Base-by-base conservation (phyloP, 441 rosid genomes). In the Lagerstroemia fauriei region DNA sequence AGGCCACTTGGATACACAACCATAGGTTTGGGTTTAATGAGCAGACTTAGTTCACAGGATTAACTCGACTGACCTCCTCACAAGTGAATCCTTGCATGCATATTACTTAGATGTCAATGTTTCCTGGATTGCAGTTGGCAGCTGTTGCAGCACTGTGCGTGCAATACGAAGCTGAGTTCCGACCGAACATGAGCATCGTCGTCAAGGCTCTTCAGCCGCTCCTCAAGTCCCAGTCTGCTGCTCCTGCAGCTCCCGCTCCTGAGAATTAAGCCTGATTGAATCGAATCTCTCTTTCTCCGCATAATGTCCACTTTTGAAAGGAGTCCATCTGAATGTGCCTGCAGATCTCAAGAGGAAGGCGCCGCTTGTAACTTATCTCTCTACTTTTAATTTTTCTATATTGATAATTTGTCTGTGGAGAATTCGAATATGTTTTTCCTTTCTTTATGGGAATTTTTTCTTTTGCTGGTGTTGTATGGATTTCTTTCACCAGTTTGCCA, bases 151-250 rank as follows among this genome's bases (percentile, higher is more conserved):
- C 78, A 75, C 61, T 75, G 59, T 75, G 78, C 41, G 78, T 75
- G 78, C 78, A 75, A 14, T 75, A 75, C 41, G 78, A 75, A 29
- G 24, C 78, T 9, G 78, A 75, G 22, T 75, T 75, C 78, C 78
- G 78, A 46, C 78, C 78, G 8, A 75, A 75, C 61, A 75, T 75
- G 78, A 75, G 78, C 63, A 75, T 75, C 22, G 78, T 75, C n/a
- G 78, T 75, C 41, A 75, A 75, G 78, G 78, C 78, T 50, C 78
- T 75, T 75, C 61, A 75, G 78, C 78, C 78, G 20, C 78, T 75
- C 57, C 61, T 75, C 61, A 75, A 75, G 78, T n/a, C 78, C 10
- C 57, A 51, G 20, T n/a, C 56, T n/a, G 56, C 77, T 46, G 77
- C 77, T 47, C 77, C 77, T 73, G 77, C 77, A n/a, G n/a, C n/a